Evolutionary conservation across 2,329 filamentous ascomycete genomes (phyloP).

Genomic region (Colletotrichum phormii): DNA sequence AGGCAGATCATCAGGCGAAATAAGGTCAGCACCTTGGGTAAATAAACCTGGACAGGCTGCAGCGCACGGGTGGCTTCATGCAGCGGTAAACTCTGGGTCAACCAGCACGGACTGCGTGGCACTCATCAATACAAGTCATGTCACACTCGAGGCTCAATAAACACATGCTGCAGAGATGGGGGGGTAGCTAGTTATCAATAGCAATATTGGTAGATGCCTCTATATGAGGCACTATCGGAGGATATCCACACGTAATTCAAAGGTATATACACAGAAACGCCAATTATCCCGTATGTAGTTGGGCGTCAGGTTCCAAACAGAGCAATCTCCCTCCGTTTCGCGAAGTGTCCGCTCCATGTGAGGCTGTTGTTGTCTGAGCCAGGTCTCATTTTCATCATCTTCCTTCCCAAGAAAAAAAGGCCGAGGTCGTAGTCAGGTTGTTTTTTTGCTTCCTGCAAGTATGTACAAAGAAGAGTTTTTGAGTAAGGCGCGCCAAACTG

Average conservation of each 20-base stretch:
- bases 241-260: constrained; percentile 35
- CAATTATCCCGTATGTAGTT: constrained; percentile 16
- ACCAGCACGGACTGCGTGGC: neutral
- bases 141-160: neutral
- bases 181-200: constrained; percentile 8
- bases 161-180: neutral
- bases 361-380: neutral
- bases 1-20: neutral
- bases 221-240: neutral
- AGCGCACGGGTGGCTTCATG: constrained; percentile 6
- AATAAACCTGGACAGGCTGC: constrained; percentile 5
- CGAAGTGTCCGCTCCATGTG: neutral
- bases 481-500: neutral
- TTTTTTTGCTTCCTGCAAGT: constrained; percentile 25
- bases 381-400: constrained; percentile 19
- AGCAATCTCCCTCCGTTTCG: neutral
- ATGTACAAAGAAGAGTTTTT: constrained; percentile 36
- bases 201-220: constrained; percentile 9
- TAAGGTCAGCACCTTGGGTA: neutral
- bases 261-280: constrained; percentile 37
- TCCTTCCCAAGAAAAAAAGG: neutral
- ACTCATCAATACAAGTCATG: neutral
- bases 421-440: constrained; percentile 15
- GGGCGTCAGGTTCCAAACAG: constrained; percentile 2
- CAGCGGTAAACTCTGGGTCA: constrained; percentile 5